Conservation (phyloP, 805 yeast species). For the Naumovozyma castellii region DNA sequence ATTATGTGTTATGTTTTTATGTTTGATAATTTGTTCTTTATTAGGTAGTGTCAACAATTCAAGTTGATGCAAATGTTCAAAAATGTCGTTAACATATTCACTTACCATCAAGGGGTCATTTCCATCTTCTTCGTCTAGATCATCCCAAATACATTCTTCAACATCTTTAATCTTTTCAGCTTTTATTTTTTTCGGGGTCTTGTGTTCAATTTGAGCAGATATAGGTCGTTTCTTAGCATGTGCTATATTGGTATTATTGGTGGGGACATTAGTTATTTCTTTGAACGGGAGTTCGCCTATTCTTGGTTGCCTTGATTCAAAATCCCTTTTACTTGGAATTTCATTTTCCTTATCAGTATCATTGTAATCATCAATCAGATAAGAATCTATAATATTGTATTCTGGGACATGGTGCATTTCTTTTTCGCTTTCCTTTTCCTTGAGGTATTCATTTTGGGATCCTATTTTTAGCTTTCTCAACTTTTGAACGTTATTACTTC, state of each 20-base stretch:
- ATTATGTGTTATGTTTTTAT: constrained; percentile 31
- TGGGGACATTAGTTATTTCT: too few relatives aligned
- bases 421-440: too few relatives aligned
- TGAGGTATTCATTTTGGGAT: too few relatives aligned
- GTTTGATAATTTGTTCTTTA: constrained; percentile 27
- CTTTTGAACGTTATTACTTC: too few relatives aligned
- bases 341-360: too few relatives aligned
- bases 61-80: constrained; percentile 59
- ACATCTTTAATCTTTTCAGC: constrained; percentile 7
- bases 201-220: constrained; percentile 24
- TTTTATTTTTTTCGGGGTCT: constrained; percentile 28
- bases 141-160: constrained; percentile 45
- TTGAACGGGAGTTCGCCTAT: neutral
- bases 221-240: constrained; percentile 31
- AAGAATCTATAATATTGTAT: too few relatives aligned
- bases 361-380: too few relatives aligned
- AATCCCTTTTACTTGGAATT: neutral
- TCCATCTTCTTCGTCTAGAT: constrained; percentile 61
- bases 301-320: neutral
- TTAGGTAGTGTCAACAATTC: constrained; percentile 60
- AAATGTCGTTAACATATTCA: constrained; percentile 82
- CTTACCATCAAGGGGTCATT: constrained; percentile 83
- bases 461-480: too few relatives aligned
- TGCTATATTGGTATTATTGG: too few relatives aligned
- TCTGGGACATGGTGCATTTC: too few relatives aligned